phyloP scores from a whole-genome alignment of 129 eudicot species.

The Artemisia argyi region DNA sequence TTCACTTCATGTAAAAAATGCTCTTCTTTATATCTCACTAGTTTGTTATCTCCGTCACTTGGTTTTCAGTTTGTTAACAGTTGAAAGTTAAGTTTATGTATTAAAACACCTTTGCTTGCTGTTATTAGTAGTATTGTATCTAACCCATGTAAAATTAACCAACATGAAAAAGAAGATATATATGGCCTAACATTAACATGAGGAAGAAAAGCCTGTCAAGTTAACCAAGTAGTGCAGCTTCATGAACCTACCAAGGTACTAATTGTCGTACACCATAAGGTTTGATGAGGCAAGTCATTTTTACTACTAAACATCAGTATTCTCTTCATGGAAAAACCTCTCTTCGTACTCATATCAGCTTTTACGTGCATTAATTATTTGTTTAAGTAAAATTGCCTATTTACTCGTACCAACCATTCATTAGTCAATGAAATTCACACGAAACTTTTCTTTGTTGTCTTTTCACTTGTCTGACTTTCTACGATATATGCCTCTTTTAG shows the following conservation, averaged over 20 bases:
- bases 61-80: too few species aligned
- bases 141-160: too few species aligned
- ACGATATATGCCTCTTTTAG: background rate
- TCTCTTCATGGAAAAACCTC: constrained; percentile 26
- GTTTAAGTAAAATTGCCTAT: background rate
- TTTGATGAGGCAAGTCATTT: constrained; percentile 24
- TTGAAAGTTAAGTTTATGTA: too few species aligned
- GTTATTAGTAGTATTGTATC: too few species aligned
- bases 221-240: constrained; percentile 16
- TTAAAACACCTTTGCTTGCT: too few species aligned
- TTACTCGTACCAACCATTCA: constrained; percentile 3
- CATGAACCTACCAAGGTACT: constrained; percentile 13
- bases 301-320: constrained; percentile 25
- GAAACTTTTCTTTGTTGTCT: constrained; percentile 14
- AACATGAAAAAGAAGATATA: background rate
- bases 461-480: background rate
- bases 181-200: constrained; percentile 26
- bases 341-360: constrained; percentile 13
- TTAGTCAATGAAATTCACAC: background rate
- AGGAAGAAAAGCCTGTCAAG: constrained; percentile 25
- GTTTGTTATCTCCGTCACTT: too few species aligned
- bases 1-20: too few species aligned
- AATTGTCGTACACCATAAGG: constrained; percentile 15
- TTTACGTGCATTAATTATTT: background rate
- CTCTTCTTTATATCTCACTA: too few species aligned